Evolutionary conservation across 2,329 filamentous ascomycete genomes (phyloP), one percentile per base, ranked within the genome.

Genomic region (Balansia obtecta): DNA sequence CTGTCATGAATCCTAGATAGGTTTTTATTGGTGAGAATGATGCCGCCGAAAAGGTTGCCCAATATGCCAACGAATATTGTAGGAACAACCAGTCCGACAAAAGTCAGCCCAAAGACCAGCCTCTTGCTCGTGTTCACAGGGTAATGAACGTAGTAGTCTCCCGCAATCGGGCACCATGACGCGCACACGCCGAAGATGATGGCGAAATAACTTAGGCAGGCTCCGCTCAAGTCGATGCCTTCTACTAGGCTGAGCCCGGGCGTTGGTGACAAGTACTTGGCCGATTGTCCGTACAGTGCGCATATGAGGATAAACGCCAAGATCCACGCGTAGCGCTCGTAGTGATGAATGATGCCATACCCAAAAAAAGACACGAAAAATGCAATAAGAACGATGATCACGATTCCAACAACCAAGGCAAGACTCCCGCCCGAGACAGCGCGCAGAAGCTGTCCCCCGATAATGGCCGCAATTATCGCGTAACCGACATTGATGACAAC

Each of bases 341-440:
- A 58, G n/a, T 53, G 46, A 40, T 58, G 56, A 15, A 58, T 58
- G n/a, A 57, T 45, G 32, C 48, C 51, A 48, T 55, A 58, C 8
- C 56, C 56, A 42, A 57, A 56, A 27, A 57, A 53, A 2, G 56
- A 58, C 9, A 58, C 52, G 11, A 56, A 48, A 48, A 55, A 57
- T n/a, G 55, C 53, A 45, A 55, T 33, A 41, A 57, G 39, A 13
- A 55, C 52, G n/a, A 57, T 52, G 41, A 58, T 54, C 44, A 56
- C 37, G 41, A 57, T 58, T 2, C 56, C 56, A 20, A 57, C 56
- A 13, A 54, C 55, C 33, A 58, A 50, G 33, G 52, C 51, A 49
- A 58, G 50, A 13, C 49, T 52, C 34, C 55, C 55, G n/a, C 50
- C 53, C 1, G 56, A 58, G n/a, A 57, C 56, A 12, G 56, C 55